Percentiles rank a stretch among this genome's conserved stretches.
phyloP scores from a whole-genome alignment of 140 eudicot genomes.

The Erigeron philadelphicus region DNA sequence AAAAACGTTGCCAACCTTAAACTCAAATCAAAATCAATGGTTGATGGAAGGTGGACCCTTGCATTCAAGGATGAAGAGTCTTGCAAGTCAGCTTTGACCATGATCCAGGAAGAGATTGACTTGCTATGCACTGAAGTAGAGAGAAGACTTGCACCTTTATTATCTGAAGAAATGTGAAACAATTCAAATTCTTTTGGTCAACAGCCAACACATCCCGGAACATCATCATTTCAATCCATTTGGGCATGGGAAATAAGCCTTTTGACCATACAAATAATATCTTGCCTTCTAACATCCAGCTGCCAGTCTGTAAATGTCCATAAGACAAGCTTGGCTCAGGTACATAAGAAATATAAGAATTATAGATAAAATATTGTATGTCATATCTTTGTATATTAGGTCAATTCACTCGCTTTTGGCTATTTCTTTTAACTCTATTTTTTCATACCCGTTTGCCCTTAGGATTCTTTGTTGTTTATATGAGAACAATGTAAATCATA shows the following conservation, averaged over 20 bases:
- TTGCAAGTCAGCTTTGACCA: conserved; percentile 63
- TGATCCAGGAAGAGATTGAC: conserved; percentile 60
- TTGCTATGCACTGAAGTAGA: conserved; percentile 57
- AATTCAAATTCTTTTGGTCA: conserved; percentile 9
- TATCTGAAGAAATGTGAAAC: conserved; percentile 22
- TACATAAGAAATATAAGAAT: conserved; percentile 26
- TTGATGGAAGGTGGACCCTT: conserved; percentile 97
- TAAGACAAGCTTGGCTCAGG: conserved; percentile 26
- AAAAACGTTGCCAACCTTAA: conserved; percentile 42
- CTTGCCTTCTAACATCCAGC: conserved; percentile 21
- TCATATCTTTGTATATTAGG: conserved; percentile 19
- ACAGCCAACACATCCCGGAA: conserved; percentile 13
- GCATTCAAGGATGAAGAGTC: conserved; percentile 79
- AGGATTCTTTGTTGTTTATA: conserved; percentile 23
- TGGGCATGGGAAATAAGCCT: conserved; percentile 3
- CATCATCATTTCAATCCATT: neutral
- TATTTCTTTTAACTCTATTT: conserved; percentile 4
- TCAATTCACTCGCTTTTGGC: neutral
- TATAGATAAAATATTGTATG: conserved; percentile 20
- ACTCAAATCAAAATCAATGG: conserved; percentile 57
- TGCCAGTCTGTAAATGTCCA: conserved; percentile 29
- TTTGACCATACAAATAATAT: conserved; percentile 25
- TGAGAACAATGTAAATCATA: conserved; percentile 28
- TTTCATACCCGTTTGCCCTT: neutral
- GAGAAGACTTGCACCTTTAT: conserved; percentile 58